These are phyloP conservation scores for Penicillium pulvis DNA, from an alignment of 495 filamentous ascomycete species.

Conservation along the genomic window DNA sequence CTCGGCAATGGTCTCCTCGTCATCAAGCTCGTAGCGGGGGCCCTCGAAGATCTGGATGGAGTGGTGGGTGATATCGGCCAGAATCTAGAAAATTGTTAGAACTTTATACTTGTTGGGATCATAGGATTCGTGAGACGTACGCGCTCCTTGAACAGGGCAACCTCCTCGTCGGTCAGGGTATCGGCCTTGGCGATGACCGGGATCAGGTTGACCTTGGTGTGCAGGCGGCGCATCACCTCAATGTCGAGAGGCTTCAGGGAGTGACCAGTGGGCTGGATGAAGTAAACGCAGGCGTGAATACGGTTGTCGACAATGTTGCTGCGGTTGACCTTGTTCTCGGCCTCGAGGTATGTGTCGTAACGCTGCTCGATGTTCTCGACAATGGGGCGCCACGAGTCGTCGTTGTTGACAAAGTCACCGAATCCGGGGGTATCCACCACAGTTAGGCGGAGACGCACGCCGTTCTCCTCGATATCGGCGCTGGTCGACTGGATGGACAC, in stretches of 20 bases:
- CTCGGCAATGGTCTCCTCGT: conserved; percentile 98
- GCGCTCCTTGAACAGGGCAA: conserved; percentile 88
- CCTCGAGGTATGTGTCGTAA: conserved; percentile 96
- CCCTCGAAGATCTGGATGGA: conserved; percentile 98
- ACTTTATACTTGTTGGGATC: conserved; percentile 4
- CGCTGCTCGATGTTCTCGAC: conserved; percentile 99
- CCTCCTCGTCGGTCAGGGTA: conserved; percentile 96
- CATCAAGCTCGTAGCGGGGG: conserved; percentile 95
- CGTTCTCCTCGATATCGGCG: conserved; percentile 98
- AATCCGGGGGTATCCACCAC: conserved; percentile 98
- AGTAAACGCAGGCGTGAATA: conserved; percentile 98
- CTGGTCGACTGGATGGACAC: conserved; percentile 98
- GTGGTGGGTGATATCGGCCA: conserved; percentile 95
- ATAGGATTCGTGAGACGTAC: conserved; percentile 55
- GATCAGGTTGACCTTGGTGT: conserved; percentile 99
- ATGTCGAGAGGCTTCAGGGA: conserved; percentile 99
- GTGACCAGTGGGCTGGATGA: conserved; percentile 98
- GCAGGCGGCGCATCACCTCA: conserved; percentile 97
- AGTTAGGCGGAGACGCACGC: conserved; percentile 93
- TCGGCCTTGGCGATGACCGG: conserved; percentile 98
- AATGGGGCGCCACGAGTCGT: conserved; percentile 98
- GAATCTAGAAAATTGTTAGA: conserved; percentile 62
- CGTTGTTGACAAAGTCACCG: conserved; percentile 99
- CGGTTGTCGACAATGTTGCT: conserved; percentile 99
- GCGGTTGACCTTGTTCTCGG: conserved; percentile 99